A percentile compares a stretch with the other conserved stretches of the same genome.
phyloP scores from a whole-genome alignment of 352 stramenopile genomes.

The Aphanomyces invadans region DNA sequence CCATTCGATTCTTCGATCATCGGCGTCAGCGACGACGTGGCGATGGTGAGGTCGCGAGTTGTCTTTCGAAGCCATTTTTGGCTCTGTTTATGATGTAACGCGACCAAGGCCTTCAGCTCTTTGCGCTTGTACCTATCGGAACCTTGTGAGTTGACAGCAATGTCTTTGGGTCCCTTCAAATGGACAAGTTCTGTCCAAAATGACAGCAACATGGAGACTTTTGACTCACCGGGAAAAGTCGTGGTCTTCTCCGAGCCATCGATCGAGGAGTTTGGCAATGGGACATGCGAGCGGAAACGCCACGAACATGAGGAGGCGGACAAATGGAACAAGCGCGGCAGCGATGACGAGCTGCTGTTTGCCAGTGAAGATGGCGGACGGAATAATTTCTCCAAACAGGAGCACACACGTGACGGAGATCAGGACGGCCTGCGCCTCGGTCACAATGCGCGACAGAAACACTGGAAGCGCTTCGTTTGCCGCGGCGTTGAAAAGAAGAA shows the following conservation, averaged over 20 bases:
- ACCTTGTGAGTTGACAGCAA: too few species aligned
- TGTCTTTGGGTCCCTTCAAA: too few species aligned
- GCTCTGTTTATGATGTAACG: slow-evolving; percentile 27
- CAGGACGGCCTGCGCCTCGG: slow-evolving; percentile 48
- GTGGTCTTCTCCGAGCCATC: slow-evolving; percentile 37
- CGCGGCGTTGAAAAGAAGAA: slow-evolving; percentile 72
- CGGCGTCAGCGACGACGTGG: not conserved
- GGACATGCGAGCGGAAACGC: slow-evolving; percentile 63
- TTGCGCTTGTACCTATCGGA: slow-evolving; percentile 32
- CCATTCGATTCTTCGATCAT: slow-evolving; percentile 1
- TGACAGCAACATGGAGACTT: too few species aligned
- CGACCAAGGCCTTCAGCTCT: slow-evolving; percentile 49
- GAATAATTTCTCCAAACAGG: slow-evolving; percentile 85
- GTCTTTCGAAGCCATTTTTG: slow-evolving; percentile 9
- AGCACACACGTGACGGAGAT: slow-evolving; percentile 78
- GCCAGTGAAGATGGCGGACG: slow-evolving; percentile 78
- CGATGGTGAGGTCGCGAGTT: not conserved
- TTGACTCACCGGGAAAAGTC: slow-evolving; percentile 34
- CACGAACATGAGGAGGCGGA: slow-evolving; percentile 52
- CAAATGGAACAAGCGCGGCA: slow-evolving; percentile 41
- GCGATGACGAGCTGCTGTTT: slow-evolving; percentile 68
- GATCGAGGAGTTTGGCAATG: slow-evolving; percentile 59
- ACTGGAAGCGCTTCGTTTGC: slow-evolving; percentile 77
- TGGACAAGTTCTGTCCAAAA: too few species aligned
- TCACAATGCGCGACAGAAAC: slow-evolving; percentile 58